phyloP scores from a whole-genome alignment of 257 asterid genomes.

The Voacanga thouarsii region DNA sequence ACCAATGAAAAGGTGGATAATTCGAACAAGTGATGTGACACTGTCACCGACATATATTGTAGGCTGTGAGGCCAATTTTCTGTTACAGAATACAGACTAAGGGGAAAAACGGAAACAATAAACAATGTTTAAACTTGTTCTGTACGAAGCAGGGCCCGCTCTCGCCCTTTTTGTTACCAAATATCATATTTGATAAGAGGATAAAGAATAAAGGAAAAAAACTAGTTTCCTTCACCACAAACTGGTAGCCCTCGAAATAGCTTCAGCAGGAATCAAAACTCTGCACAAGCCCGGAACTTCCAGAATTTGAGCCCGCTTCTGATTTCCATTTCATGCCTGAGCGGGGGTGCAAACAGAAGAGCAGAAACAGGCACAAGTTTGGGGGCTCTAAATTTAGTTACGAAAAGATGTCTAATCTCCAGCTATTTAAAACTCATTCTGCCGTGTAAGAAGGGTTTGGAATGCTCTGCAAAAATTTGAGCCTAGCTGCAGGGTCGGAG shows the following conservation, averaged over 20 bases:
- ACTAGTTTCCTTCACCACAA: neutral
- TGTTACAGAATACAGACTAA: conserved; percentile 6
- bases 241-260: neutral
- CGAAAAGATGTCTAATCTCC: neutral
- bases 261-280: neutral
- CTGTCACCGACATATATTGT: neutral
- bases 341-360: neutral
- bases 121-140: neutral
- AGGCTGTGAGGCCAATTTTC: conserved; percentile 5
- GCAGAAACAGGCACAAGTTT: neutral
- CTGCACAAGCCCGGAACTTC: neutral
- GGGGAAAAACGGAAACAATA: neutral
- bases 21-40: neutral
- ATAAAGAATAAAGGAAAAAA: neutral
- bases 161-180: neutral
- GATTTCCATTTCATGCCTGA: neutral
- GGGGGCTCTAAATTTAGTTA: no score
- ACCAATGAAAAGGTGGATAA: neutral
- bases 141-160: neutral
- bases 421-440: conserved; percentile 20
- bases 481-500: conserved; percentile 56
- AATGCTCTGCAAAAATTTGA: conserved; percentile 71
- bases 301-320: neutral
- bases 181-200: no score
- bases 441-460: conserved; percentile 37